phyloP scores from a whole-genome alignment of 768 basidiomycete genomes.

The Russula dissimulans region DNA sequence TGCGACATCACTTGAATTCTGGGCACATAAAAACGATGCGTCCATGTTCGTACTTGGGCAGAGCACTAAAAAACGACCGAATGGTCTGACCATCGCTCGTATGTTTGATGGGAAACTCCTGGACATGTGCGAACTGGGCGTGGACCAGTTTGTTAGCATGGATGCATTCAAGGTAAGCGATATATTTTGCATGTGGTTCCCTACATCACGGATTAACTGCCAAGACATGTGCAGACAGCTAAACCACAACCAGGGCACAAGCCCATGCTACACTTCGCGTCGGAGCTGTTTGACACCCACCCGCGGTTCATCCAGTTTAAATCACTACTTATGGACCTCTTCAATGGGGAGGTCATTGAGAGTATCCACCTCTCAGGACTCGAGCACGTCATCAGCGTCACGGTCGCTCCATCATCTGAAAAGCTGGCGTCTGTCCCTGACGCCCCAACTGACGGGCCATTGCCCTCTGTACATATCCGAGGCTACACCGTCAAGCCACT shows the following conservation, averaged over 20 bases:
- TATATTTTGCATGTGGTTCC: not conserved
- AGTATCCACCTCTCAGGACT: conserved; percentile 76
- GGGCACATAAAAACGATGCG: conserved; percentile 90
- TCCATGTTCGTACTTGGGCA: conserved; percentile 85
- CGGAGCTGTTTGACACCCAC: conserved; percentile 90
- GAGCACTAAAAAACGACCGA: conserved; percentile 89
- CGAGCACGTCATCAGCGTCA: conserved; percentile 81
- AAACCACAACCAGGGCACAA: conserved; percentile 87
- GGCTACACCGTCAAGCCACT: conserved; percentile 71
- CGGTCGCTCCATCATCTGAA: conserved; percentile 55
- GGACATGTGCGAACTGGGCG: conserved; percentile 93
- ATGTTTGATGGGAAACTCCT: conserved; percentile 80
- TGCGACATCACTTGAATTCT: conserved; percentile 78
- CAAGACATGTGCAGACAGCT: conserved; percentile 44
- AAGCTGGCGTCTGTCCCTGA: conserved; percentile 38
- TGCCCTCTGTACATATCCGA: conserved; percentile 85
- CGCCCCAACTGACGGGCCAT: conserved; percentile 23
- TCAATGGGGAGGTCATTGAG: conserved; percentile 80
- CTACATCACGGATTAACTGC: not conserved
- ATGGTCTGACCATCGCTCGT: conserved; percentile 75
- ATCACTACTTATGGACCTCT: conserved; percentile 82
- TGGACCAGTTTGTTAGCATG: conserved; percentile 76
- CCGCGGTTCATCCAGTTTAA: conserved; percentile 89
- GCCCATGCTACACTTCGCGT: conserved; percentile 93
- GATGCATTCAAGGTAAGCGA: conserved; percentile 66